Evolutionary conservation across 2,329 filamentous ascomycete genomes (phyloP).

Genomic region (Colletotrichum coccodes): DNA sequence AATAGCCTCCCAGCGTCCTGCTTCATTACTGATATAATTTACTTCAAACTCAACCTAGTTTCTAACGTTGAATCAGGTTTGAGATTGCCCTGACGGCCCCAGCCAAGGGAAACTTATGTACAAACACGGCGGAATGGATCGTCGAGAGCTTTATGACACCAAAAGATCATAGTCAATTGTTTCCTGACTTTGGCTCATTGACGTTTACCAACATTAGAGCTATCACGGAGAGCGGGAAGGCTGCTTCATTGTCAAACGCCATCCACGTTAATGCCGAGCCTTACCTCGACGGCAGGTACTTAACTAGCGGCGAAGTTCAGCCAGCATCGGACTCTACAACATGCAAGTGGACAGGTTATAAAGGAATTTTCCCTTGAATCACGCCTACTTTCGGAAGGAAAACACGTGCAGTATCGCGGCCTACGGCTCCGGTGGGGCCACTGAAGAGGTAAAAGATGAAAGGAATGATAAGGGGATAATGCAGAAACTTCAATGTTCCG

Average conservation of each 20-base stretch:
- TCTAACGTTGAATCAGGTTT: no score
- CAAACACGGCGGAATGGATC: neutral
- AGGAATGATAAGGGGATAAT: no score
- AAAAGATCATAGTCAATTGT: accelerated
- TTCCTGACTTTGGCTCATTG: neutral
- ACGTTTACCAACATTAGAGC: neutral
- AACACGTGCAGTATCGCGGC: no score
- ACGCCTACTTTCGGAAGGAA: no score
- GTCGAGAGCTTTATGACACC: neutral
- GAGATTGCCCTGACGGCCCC: neutral
- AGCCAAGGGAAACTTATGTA: neutral
- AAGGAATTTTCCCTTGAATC: neutral
- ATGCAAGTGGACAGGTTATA: neutral
- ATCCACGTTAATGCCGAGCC: neutral
- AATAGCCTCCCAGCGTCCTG: neutral
- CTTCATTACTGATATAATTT: neutral
- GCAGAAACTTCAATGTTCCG: no score
- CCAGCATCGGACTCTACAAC: neutral
- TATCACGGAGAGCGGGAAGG: neutral
- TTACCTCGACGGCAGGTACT: neutral
- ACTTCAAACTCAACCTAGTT: neutral
- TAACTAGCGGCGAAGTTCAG: neutral
- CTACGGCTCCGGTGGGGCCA: no score
- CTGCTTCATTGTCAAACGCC: neutral
- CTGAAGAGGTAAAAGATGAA: no score